Evolutionary conservation across 441 rosid species (phyloP), one percentile per base, ranked within the genome.

Genomic region (Pelargonium citronellum): DNA sequence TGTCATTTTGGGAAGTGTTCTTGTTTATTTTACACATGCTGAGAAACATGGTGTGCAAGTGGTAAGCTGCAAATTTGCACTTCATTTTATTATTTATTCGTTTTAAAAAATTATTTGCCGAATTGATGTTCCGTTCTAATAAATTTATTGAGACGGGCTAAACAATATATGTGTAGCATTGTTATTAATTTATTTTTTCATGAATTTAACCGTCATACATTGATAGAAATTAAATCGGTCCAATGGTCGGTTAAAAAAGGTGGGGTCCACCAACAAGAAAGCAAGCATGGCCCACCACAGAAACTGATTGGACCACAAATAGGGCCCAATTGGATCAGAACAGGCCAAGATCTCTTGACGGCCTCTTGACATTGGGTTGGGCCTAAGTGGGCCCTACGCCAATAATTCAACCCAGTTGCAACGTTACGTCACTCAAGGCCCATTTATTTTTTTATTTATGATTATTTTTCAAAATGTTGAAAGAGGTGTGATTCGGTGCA

Each of bases 1-100:
- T 0, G 97, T 93, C 34, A 41, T 87, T 13, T 72, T 86, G 3
- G 98, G 98, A 19, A 87, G 97, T 57, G 64, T 88, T 37, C 84
- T 91, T 67, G 87, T 95, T 44, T 91, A 76, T 72, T 71, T 91
- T 19, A 82, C 79, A 10, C 82, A 83, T 7, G 91, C 78, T 1
- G 79, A 84, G 9, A 81, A 83, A 58, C 85, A 87, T 67, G 95
- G 97, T 17, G 83, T 93, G 72, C 78, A 77, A 83, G 87, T 84
- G 24, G 97, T 93, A 72, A 30, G 37, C n/a, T n/a, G n/a, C n/a
- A n/a, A n/a, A n/a, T n/a, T n/a, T n/a, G n/a, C n/a, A n/a, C n/a
- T n/a, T n/a, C 37, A 3, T 3, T 3, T 30, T 30, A 0, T 30
- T 30, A 1, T 24, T 24, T 24, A 24, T 1, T 24, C 30, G 2